phyloP scores from a whole-genome alignment of 495 filamentous ascomycete species.

The Bathelium albidoporum region DNA sequence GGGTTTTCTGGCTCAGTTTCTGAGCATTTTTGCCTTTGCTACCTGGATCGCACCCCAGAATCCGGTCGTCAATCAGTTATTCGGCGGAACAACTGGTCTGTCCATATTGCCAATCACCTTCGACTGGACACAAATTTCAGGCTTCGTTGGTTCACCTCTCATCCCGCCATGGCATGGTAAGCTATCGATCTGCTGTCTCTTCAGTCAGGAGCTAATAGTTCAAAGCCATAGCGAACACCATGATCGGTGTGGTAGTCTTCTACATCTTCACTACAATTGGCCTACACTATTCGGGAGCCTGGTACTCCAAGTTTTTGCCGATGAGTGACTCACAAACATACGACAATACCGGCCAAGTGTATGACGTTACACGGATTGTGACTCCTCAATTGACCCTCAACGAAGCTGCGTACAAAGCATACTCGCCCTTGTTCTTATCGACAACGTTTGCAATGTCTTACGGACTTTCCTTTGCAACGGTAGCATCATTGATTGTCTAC shows the following conservation, averaged over 20 bases:
- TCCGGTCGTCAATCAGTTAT: conserved; percentile 12
- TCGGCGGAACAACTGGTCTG: conserved; percentile 65
- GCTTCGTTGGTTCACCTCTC: conserved; percentile 76
- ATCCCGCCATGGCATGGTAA: conserved; percentile 67
- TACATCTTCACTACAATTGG: conserved; percentile 19
- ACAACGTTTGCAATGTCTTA: conserved; percentile 73
- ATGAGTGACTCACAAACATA: conserved; percentile 66
- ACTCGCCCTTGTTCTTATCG: conserved; percentile 68
- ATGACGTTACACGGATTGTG: conserved; percentile 63
- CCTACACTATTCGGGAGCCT: conserved; percentile 43
- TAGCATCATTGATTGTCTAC: conserved; percentile 60
- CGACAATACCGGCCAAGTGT: conserved; percentile 67
- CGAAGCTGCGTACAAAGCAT: conserved; percentile 54
- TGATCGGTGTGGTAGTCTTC: conserved; percentile 40
- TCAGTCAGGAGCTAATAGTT: conserved; percentile 46
- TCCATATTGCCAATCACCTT: conserved; percentile 83
- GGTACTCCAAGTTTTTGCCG: conserved; percentile 72
- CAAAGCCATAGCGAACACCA: conserved; percentile 53
- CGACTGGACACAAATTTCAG: conserved; percentile 89
- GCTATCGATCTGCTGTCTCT: conserved; percentile 42
- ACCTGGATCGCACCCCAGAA: conserved; percentile 55
- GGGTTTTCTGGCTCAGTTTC: conserved; percentile 46
- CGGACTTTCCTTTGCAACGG: conserved; percentile 65
- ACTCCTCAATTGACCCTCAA: conserved; percentile 62
- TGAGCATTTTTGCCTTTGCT: conserved; percentile 50